phyloP scores from a whole-genome alignment of 495 filamentous ascomycete species.

The Aspergillus egyptiacus region DNA sequence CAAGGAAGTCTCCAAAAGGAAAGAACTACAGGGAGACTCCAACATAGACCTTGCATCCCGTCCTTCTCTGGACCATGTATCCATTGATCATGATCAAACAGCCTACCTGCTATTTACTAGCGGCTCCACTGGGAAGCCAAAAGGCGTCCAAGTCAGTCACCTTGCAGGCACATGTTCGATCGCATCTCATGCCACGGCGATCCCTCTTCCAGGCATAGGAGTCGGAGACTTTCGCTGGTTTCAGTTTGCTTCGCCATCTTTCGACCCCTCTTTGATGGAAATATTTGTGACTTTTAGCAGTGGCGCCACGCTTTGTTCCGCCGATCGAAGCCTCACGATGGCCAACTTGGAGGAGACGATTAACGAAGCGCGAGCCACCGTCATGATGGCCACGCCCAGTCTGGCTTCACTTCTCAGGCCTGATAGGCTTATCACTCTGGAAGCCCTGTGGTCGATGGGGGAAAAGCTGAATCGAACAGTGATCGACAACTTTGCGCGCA shows the following conservation, averaged over 20 bases:
- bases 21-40: constrained; percentile 8
- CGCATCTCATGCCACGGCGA: constrained; percentile 51
- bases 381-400: constrained; percentile 31
- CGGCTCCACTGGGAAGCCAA: constrained; percentile 77
- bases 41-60: background rate
- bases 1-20: constrained; percentile 18
- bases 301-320: constrained; percentile 52
- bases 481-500: constrained; percentile 23
- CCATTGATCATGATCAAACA: constrained; percentile 35
- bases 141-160: constrained; percentile 74
- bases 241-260: constrained; percentile 77
- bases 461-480: constrained; percentile 28
- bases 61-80: background rate
- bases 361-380: constrained; percentile 22
- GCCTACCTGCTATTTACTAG: constrained; percentile 88
- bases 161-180: constrained; percentile 63
- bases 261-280: constrained; percentile 80
- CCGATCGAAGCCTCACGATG: constrained; percentile 21
- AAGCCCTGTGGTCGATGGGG: constrained; percentile 28
- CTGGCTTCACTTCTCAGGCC: constrained; percentile 26
- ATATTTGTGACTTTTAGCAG: constrained; percentile 72
- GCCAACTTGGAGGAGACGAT: constrained; percentile 22
- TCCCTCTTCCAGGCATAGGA: constrained; percentile 42
- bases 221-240: constrained; percentile 64
- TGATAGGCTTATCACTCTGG: constrained; percentile 21